Evolutionary conservation across 2,329 filamentous ascomycete genomes (phyloP).

Genomic region (Gaeumannomyces sp.): DNA sequence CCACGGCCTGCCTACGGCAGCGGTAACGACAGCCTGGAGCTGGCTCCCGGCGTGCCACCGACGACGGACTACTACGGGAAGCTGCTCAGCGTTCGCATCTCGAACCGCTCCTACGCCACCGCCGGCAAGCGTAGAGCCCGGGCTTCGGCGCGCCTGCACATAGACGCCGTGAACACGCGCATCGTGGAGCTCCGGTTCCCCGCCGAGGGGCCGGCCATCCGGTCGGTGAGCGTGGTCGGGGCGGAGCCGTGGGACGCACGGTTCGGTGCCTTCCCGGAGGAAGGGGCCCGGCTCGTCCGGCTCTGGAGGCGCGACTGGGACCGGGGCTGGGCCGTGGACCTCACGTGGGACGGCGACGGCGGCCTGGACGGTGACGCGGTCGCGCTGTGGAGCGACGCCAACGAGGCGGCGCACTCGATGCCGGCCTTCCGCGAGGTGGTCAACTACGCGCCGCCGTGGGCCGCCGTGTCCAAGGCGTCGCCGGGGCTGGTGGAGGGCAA

Average conservation of each 20-base stretch:
- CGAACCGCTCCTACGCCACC: conserved; percentile 41
- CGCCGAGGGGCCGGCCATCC: conserved; percentile 33
- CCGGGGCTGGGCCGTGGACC: conserved; percentile 67
- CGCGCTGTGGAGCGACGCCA: conserved; percentile 86
- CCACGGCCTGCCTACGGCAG: conserved; percentile 55
- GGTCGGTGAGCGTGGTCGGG: conserved; percentile 57
- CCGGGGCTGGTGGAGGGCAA: conserved; percentile 79
- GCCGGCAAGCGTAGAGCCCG: conserved; percentile 12
- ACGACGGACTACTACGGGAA: conserved; percentile 38
- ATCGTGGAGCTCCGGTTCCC: conserved; percentile 71
- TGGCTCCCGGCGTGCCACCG: conserved; percentile 5
- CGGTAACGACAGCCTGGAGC: conserved; percentile 12
- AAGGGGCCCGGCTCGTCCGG: conserved; percentile 46
- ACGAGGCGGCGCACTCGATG: conserved; percentile 58
- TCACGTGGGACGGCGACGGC: conserved; percentile 50
- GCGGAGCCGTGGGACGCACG: conserved; percentile 55
- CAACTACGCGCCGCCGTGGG: conserved; percentile 75
- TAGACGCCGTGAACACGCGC: conserved; percentile 70
- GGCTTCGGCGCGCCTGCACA: conserved; percentile 51
- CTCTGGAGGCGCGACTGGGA: conserved; percentile 81
- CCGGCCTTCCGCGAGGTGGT: conserved; percentile 77
- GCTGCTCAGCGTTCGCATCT: conserved; percentile 54
- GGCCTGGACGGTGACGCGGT: conserved; percentile 58
- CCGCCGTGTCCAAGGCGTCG: conserved; percentile 64
- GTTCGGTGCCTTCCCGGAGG: conserved; percentile 57